Evolutionary conservation across 2,329 filamentous ascomycete genomes (phyloP), one percentile per base, ranked within the genome.

Genomic region (Herpotrichia juniperi): DNA sequence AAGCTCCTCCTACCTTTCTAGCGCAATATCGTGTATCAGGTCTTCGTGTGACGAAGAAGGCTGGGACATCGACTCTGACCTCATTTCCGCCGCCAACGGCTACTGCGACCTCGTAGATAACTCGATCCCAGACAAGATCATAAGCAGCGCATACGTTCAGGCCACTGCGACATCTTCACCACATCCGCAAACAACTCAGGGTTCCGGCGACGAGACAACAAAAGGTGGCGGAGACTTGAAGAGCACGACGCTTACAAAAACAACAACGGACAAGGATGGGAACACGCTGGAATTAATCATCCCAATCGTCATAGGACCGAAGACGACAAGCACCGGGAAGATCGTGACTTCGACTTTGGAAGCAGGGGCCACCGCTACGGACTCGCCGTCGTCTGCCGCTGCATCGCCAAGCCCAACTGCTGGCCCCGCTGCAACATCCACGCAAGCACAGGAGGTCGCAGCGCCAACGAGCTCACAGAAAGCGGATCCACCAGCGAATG

Each of bases 251-350:
- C 34, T 63, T 10, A 66, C 62, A 3, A 30, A 52, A 28, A 67
- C 64, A 2, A 59, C 57, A n/a, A 65, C 57, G 6, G 57, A 66
- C 16, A 42, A 44, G 10, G 49, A 57, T n/a, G 64, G 64, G 14
- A 50, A 61, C 47, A 68, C 62, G 3, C 42, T 68, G 24, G 57
- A 61, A 24, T 32, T 68, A 5, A 45, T 63, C 12, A 55, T 66
- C 3, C 63, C 64, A 1, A 56, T 68, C 24, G 53, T 61, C 10
- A 55, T 66, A 34, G 62, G 62, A 9, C 63, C 62, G 8, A 57
- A 52, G 5, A 60, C 56, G 9, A 46, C 63, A n/a, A 54, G 48
- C 7, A 63, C 62, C 16, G 65, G 63, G 25, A 53, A 56, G 9
- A 53, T 57, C 9, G 22, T 58, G 25, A 68, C 65, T 4, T 59